phyloP scores from a whole-genome alignment of 2,329 filamentous ascomycete genomes.

The Didymellaceae sp. region DNA sequence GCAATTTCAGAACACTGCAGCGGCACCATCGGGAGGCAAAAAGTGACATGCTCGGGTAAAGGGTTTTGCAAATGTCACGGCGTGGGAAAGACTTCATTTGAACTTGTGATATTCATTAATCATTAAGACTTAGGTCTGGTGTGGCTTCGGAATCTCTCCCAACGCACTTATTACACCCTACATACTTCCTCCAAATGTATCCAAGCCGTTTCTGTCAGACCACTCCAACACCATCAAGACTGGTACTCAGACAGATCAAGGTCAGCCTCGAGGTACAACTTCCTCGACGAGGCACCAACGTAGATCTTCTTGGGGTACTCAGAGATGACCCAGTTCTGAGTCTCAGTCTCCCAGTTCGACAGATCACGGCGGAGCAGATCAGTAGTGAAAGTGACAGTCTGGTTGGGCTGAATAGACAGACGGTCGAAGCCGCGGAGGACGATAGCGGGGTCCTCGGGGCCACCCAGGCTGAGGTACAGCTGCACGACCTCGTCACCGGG shows the following conservation, averaged over 20 bases:
- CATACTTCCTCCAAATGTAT: neutral
- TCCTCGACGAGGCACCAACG: constrained; percentile 66
- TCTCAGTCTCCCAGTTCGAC: constrained; percentile 80
- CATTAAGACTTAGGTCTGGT: constrained; percentile 8
- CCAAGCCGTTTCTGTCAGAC: neutral
- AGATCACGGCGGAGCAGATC: constrained; percentile 80
- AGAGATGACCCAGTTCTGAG: constrained; percentile 83
- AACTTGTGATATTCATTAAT: constrained; percentile 5
- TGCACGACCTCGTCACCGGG: constrained; percentile 76
- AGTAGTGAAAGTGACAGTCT: constrained; percentile 69
- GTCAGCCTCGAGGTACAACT: constrained; percentile 56
- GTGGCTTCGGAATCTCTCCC: neutral
- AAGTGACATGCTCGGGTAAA: neutral
- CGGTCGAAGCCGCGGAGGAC: constrained; percentile 83
- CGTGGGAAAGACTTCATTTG: too few species aligned
- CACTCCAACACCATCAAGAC: neutral
- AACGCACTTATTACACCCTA: neutral
- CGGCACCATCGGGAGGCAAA: constrained; percentile 9
- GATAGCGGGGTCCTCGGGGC: constrained; percentile 70
- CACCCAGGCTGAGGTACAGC: constrained; percentile 79
- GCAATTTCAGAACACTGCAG: constrained; percentile 31
- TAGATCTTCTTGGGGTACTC: constrained; percentile 64
- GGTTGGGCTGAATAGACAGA: constrained; percentile 72
- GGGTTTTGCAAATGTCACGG: neutral
- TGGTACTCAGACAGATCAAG: constrained; percentile 32